Evolutionary conservation across 768 basidiomycete genomes (phyloP).

Genomic region (Collybiopsis confluens): DNA sequence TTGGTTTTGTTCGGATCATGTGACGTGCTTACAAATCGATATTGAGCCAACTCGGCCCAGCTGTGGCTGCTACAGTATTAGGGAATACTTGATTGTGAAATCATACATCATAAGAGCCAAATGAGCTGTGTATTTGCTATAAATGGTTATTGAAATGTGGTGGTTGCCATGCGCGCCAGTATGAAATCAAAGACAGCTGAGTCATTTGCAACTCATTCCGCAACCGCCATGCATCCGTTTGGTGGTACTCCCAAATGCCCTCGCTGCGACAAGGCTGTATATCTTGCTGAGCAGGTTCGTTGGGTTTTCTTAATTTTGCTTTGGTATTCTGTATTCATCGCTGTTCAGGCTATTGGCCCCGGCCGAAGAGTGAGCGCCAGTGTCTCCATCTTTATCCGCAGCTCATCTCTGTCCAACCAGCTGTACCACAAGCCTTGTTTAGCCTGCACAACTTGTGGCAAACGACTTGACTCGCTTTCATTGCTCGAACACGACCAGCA

Average conservation of each 20-base stretch:
- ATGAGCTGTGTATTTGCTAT: no score
- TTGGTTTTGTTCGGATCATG: no score
- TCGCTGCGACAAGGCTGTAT: slow-evolving; percentile 70
- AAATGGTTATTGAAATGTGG: no score
- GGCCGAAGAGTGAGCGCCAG: slow-evolving; percentile 66
- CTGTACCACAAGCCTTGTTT: slow-evolving; percentile 87
- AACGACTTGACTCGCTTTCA: slow-evolving; percentile 71
- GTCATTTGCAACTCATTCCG: neutral
- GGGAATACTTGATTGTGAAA: no score
- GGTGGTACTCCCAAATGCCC: slow-evolving; percentile 72
- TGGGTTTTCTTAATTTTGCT: neutral
- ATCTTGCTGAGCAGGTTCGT: slow-evolving; percentile 83
- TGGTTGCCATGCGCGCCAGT: no score
- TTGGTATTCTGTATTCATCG: slow-evolving; percentile 9
- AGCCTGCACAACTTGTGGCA: slow-evolving; percentile 70
- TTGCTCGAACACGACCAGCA: slow-evolving; percentile 81
- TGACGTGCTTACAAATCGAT: no score
- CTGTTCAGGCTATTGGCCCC: slow-evolving; percentile 71
- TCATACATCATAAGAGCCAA: no score
- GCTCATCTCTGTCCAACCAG: no score
- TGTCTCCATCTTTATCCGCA: no score
- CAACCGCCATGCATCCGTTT: slow-evolving; percentile 54
- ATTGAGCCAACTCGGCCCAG: no score
- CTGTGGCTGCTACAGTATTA: no score
- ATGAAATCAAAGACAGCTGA: no score